Base-by-base conservation (phyloP, 1,284 basidiomycete species). In the Sanguinoderma infundibulare region DNA sequence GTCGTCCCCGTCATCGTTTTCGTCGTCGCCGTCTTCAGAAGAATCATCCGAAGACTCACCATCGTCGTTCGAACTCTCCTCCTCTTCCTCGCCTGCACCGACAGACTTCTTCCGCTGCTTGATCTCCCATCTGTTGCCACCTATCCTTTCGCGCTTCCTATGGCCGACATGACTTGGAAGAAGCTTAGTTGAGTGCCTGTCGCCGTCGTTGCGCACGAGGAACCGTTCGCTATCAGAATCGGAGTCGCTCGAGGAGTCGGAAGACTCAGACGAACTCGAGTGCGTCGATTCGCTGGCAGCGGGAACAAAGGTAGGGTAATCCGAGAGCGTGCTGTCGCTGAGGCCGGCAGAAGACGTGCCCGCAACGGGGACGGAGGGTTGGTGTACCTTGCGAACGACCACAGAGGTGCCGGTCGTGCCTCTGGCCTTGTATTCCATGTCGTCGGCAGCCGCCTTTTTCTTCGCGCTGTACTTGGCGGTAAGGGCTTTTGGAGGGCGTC, bases 81-180 rank as follows among this genome's bases (percentile, higher is more conserved):
- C 47, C 34, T 74, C 74, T 51, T 73, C 73, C 26, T 88, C 87
- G 61, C 81, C 85, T 15, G 80, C 78, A 35, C 84, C 85, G 15
- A 87, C 87, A 66, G 89, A 90, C 69, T 79, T 84, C 72, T 87
- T 87, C 58, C 89, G 81, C 17, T 89, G 82, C 52, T 82, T 81
- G 58, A 90, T 88, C 65, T 90, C 80, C 89, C 90, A 91, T 61
- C 80, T 82, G 62, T 83, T 84, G 59, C 80, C 79, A 55, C 49
- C 61, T 12, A 57, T 57, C 30, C 74, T 71, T 65, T 81, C 79
- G 53, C 79, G 79, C 67, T 78, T 79, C 66, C 78, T 83, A 57
- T 79, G 78, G 52, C 68, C 66, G 34, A 65, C 75, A 20, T 84
- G 81, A n/a, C 63, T 60, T 32, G 60, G 62, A 5, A 67, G 53